These are phyloP conservation scores for Pyrenophora graminea DNA, from an alignment of 2,329 filamentous ascomycete species.

Conservation along the genomic window DNA sequence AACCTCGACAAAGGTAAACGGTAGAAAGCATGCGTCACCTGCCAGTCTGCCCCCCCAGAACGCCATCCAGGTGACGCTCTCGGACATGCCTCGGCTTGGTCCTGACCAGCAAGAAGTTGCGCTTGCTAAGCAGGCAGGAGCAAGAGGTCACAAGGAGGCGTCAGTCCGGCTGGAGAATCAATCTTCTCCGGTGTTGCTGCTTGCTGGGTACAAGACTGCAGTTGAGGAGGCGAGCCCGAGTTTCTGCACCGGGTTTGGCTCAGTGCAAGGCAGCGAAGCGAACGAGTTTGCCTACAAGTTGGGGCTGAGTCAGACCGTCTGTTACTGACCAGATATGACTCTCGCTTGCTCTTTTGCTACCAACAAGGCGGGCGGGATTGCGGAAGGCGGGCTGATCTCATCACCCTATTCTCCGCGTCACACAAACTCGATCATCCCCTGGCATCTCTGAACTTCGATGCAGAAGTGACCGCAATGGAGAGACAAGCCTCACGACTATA, in stretches of 20 bases:
- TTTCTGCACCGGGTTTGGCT: neutral
- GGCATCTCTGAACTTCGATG: slow-evolving; percentile 2
- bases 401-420: slow-evolving; percentile 21
- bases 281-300: neutral
- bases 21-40: slow-evolving; percentile 8
- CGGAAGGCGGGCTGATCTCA: slow-evolving; percentile 33
- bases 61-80: slow-evolving; percentile 18
- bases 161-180: slow-evolving; percentile 17
- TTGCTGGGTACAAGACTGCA: neutral
- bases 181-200: neutral
- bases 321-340: too few species aligned
- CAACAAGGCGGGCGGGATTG: slow-evolving; percentile 9
- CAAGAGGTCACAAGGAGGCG: slow-evolving; percentile 21
- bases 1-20: too few species aligned
- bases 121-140: slow-evolving; percentile 8
- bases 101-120: neutral
- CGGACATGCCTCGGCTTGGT: neutral
- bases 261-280: neutral
- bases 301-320: too few species aligned
- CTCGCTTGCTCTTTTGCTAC: neutral
- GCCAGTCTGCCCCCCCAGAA: slow-evolving; percentile 2
- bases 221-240: neutral
- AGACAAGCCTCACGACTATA: slow-evolving; percentile 8
- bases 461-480: neutral
- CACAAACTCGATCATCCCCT: slow-evolving; percentile 12